phyloP scores from a whole-genome alignment of 176 grass and related monocot species.

The Secale cereale region DNA sequence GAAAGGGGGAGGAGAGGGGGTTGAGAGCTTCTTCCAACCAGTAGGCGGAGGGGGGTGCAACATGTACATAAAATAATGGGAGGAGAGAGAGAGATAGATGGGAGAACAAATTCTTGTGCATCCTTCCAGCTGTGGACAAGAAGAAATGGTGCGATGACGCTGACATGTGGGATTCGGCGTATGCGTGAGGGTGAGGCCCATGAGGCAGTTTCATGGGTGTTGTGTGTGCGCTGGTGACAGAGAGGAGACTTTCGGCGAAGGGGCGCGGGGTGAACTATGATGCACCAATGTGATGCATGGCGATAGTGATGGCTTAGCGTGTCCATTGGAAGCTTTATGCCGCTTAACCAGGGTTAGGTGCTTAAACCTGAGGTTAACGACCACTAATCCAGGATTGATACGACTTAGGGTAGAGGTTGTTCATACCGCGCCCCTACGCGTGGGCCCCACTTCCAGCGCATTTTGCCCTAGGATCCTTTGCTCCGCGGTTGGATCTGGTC shows the following conservation, averaged over 20 bases:
- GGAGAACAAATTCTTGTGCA: slow-evolving; percentile 43
- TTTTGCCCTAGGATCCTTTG: slow-evolving; percentile 10
- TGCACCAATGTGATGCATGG: slow-evolving; percentile 47
- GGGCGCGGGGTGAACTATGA: slow-evolving; percentile 41
- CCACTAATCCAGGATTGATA: slow-evolving; percentile 41
- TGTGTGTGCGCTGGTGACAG: background rate
- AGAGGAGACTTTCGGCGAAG: slow-evolving; percentile 25
- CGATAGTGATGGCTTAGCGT: slow-evolving; percentile 59
- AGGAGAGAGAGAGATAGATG: background rate
- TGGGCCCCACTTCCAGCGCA: slow-evolving; percentile 29
- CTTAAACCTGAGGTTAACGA: slow-evolving; percentile 43
- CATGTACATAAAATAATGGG: slow-evolving; percentile 52
- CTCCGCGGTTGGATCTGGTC: background rate
- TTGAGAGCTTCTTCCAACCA: slow-evolving; percentile 62
- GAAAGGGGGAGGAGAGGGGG: slow-evolving; percentile 35
- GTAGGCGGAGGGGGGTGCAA: slow-evolving; percentile 34
- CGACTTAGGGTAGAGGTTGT: slow-evolving; percentile 32
- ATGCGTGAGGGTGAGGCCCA: background rate
- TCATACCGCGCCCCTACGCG: background rate
- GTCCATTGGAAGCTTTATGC: slow-evolving; percentile 44
- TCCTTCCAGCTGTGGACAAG: slow-evolving; percentile 8
- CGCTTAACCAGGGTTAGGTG: slow-evolving; percentile 58
- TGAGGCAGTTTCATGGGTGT: background rate
- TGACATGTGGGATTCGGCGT: background rate
- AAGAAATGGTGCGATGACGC: background rate